phyloP scores from a whole-genome alignment of 345 rosid genomes.

The Bruguiera gymnorhiza region DNA sequence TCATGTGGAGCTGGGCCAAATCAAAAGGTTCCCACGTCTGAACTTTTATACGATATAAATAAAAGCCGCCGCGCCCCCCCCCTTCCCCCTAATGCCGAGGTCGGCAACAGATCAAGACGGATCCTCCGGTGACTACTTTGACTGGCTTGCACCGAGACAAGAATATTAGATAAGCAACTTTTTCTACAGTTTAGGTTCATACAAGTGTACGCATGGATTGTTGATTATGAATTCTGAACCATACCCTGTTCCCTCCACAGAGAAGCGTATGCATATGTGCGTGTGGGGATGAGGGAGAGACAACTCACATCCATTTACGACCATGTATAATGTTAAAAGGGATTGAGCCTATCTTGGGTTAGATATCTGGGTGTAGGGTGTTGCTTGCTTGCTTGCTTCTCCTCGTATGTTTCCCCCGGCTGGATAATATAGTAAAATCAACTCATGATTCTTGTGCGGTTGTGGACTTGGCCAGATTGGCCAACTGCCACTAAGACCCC shows the following conservation, averaged over 20 bases:
- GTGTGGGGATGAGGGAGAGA: conserved; percentile 8
- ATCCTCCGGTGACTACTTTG: conserved; percentile 13
- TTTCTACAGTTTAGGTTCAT: not conserved
- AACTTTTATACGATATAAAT: not conserved
- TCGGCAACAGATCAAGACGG: conserved; percentile 9
- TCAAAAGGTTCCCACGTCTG: not conserved
- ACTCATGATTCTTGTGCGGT: conserved; percentile 42
- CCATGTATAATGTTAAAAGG: conserved; percentile 24
- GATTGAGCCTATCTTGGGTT: conserved; percentile 32
- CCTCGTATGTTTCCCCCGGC: conserved; percentile 28
- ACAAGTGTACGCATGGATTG: not conserved
- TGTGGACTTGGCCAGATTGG: conserved; percentile 36
- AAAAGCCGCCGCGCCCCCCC: too few species aligned
- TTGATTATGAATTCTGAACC: conserved; percentile 26
- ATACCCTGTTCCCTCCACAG: conserved; percentile 7
- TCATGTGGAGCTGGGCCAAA: conserved; percentile 6
- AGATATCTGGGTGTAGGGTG: conserved; percentile 39
- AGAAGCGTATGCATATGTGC: not conserved
- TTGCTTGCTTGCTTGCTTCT: conserved; percentile 25
- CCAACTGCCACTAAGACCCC: conserved; percentile 49
- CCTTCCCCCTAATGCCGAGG: not conserved
- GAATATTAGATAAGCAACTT: conserved; percentile 3
- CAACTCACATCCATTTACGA: conserved; percentile 25
- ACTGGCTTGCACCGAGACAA: not conserved
- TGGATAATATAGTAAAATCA: conserved; percentile 42